Base-by-base conservation (phyloP, 805 yeast species). In the Starmerella tilneyi region DNA sequence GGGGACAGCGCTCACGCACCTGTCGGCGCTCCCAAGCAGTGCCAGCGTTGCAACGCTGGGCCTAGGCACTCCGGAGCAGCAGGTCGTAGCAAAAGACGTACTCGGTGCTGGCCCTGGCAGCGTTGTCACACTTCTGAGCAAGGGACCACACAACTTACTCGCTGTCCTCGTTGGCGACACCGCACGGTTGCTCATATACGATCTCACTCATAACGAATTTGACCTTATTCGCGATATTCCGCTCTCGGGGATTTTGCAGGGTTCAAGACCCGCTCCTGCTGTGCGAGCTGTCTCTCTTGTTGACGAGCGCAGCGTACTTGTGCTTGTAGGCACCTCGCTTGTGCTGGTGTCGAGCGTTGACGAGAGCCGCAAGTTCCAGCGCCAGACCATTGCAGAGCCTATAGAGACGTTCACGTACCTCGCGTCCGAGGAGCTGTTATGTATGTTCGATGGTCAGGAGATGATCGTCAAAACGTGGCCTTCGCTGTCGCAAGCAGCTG, bases 361-460 rank as follows among this genome's bases (percentile, higher is more conserved):
- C 21, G 52, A 45, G 15, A 26, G 31, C 22, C 45, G 49, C 16
- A 55, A 54, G 32, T 50, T 49, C 26, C 56, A 55, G 48, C 55
- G 58, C 46, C 56, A 54, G 6, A 55, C 63, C 1, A 48, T 60
- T 44, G 69, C 46, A 51, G 62, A 50, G 45, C 63, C 58, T 26
- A 62, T 55, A 48, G 76, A 64, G 50, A 63, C 58, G 43, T 66
- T 57, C 51, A 54, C 57, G 17, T 51, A 61, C 24, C 52, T 53
- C n/a, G 48, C 54, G 26, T 3, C 37, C 9, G 58, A 49, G 22
- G 54, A 52, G 33, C 55, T 58, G 41, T 48, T 68, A 24, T 68
- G 72, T 69, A 67, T 66, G 1, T 68, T 65, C 50, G 69, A 65
- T 41, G 71, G 71, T 7, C 53, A 56, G 12, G 59, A 62, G 30